Percentiles rank a stretch among this genome's conserved stretches.
phyloP scores from a whole-genome alignment of 495 filamentous ascomycete genomes.

The Cercophora scortea region DNA sequence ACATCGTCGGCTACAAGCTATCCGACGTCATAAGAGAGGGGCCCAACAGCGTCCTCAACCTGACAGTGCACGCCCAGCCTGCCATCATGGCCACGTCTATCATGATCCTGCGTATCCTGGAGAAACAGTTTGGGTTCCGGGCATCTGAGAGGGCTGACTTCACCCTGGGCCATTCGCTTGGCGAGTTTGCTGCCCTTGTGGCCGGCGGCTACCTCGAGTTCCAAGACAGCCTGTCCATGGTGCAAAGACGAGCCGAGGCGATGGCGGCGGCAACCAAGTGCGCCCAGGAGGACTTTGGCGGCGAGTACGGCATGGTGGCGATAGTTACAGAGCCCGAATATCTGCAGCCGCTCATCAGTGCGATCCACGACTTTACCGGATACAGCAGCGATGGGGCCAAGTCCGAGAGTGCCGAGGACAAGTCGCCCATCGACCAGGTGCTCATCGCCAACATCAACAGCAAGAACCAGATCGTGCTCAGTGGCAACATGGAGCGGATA shows the following conservation, averaged over 20 bases:
- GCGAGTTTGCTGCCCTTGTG: conserved; percentile 88
- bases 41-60: conserved; percentile 64
- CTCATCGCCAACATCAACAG: conserved; percentile 91
- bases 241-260: conserved; percentile 70
- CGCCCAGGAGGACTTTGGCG: conserved; percentile 54
- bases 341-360: conserved; percentile 55
- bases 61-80: conserved; percentile 84
- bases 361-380: conserved; percentile 75
- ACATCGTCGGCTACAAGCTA: conserved; percentile 57
- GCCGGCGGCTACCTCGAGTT: conserved; percentile 71
- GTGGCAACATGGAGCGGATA: conserved; percentile 79
- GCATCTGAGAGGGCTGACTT: conserved; percentile 62
- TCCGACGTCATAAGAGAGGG: conserved; percentile 75
- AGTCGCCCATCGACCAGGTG: conserved; percentile 75
- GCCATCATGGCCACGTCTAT: conserved; percentile 94
- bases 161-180: conserved; percentile 87
- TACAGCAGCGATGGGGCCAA: conserved; percentile 55
- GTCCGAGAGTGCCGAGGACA: conserved; percentile 55
- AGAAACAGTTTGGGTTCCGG: conserved; percentile 74
- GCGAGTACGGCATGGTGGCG: conserved; percentile 89
- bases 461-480: conserved; percentile 93
- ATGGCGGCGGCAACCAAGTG: conserved; percentile 71
- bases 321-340: conserved; percentile 76
- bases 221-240: conserved; percentile 66
- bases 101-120: conserved; percentile 81